phyloP scores from a whole-genome alignment of 2,329 filamentous ascomycete species.

The Colletotrichum tabaci region DNA sequence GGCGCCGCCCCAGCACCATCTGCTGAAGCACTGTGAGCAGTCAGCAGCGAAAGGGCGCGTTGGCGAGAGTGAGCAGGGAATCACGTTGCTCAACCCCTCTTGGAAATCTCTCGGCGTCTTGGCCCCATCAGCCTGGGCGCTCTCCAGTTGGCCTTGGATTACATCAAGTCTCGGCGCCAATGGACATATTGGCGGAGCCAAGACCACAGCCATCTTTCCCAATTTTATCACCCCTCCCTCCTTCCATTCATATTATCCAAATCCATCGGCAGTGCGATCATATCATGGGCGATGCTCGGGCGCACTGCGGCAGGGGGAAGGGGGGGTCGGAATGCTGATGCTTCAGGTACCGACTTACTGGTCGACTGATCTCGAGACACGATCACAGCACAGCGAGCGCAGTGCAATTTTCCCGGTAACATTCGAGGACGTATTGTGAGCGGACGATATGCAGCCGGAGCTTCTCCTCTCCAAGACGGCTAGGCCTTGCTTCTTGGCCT shows the following conservation, averaged over 20 bases:
- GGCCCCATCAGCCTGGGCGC: conserved; percentile 29
- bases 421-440: conserved; percentile 5
- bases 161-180: conserved; percentile 39
- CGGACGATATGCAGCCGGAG: background rate
- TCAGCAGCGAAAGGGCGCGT: background rate
- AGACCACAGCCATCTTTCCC: conserved; percentile 24
- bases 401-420: conserved; percentile 3
- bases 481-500: conserved; percentile 21
- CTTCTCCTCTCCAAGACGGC: conserved; percentile 23
- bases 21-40: background rate
- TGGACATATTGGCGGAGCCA: conserved; percentile 19
- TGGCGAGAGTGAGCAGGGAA: conserved; percentile 24
- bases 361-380: background rate
- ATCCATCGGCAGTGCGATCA: background rate
- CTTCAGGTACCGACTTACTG: background rate
- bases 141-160: conserved; percentile 36
- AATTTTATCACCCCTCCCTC: conserved; percentile 21
- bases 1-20: background rate
- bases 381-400: conserved; percentile 29
- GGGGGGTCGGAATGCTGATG: background rate
- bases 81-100: conserved; percentile 11
- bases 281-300: conserved; percentile 7
- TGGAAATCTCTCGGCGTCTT: conserved; percentile 38
- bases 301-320: conserved; percentile 5
- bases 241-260: no score